Conservation (phyloP, 306 rosid species). For the Comarum palustre region DNA sequence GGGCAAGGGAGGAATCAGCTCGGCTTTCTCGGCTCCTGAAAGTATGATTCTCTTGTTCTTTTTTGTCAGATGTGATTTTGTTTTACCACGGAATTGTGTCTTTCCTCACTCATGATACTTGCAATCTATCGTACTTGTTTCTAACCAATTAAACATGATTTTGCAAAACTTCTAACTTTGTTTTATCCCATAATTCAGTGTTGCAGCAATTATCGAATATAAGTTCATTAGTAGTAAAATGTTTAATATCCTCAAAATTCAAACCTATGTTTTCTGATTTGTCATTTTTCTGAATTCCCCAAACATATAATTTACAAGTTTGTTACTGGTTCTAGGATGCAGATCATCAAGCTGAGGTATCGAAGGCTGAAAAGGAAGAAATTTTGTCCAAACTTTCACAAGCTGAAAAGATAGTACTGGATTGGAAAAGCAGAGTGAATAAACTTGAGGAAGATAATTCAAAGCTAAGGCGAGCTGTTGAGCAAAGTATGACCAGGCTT, state of each 20-base stretch:
- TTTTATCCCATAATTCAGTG: neutral
- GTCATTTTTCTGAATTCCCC: neutral
- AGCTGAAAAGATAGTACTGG: slow-evolving; percentile 63
- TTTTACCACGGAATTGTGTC: neutral
- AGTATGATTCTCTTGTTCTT: slow-evolving; percentile 39
- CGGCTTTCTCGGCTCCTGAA: slow-evolving; percentile 59
- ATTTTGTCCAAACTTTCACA: slow-evolving; percentile 61
- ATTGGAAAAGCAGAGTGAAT: slow-evolving; percentile 80
- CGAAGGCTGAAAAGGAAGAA: slow-evolving; percentile 66
- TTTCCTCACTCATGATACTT: neutral
- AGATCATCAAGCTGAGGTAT: slow-evolving; percentile 48
- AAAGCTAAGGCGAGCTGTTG: slow-evolving; percentile 79
- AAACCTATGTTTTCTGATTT: neutral
- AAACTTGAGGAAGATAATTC: slow-evolving; percentile 96
- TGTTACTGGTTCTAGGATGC: slow-evolving; percentile 53
- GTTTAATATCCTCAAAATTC: neutral
- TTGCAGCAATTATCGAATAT: neutral
- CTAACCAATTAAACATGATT: neutral
- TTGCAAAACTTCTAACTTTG: neutral
- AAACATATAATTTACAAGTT: neutral
- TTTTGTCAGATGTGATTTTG: slow-evolving; percentile 6
- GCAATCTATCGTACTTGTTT: slow-evolving; percentile 2
- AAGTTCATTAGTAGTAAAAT: neutral
- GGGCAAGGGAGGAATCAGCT: slow-evolving; percentile 66
- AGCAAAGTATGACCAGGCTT: slow-evolving; percentile 89